Evolutionary conservation across 257 asterid genomes (phyloP), one percentile per base, ranked within the genome.

Genomic region (Fraxinus anomala): DNA sequence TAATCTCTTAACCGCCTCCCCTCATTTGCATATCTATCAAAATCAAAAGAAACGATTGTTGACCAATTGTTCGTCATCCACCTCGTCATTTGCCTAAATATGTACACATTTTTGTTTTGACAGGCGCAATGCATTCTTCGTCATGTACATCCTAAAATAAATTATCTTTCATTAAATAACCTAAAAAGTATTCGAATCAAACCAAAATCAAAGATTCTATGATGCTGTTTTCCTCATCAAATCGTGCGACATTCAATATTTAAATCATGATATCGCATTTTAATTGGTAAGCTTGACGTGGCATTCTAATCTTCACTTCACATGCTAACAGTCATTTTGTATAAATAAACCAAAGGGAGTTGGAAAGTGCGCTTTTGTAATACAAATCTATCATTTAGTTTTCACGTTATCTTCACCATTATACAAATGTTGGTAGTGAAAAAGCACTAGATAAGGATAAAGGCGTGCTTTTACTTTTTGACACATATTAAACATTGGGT

Each of bases 321-420:
- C 67, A 76, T 70, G 82, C 42, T 78, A 78, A 80, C 28, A 28
- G 81, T 78, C 82, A 80, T 84, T 85, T 73, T 77, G 1, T 21
- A 74, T 23, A 16, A 70, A 39, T 33, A 66, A 77, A 68, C 79
- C 71, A 63, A 2, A 72, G 85, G 85, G 79, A 72, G 85, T 81
- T 80, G 88, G 82, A 86, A 86, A 86, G 86, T 80, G 84, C 71
- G 80, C 85, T 82, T 82, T 80, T 80, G 65, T 26, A 21, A 70
- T 42, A 74, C 74, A 30, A 56, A 73, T 74, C 61, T 63, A 11
- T 28, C 36, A 39, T 80, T 77, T 74, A 23, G 72, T 75, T 73
- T 76, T 26, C 19, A 73, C 78, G 79, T 82, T 73, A 74, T 71
- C 65, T 78, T 33, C 30, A 66, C 8, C 56, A 75, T 77, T 80